Evolutionary conservation across 257 asterid genomes (phyloP), one percentile per base, ranked within the genome.

Genomic region (Capsicum chinense): DNA sequence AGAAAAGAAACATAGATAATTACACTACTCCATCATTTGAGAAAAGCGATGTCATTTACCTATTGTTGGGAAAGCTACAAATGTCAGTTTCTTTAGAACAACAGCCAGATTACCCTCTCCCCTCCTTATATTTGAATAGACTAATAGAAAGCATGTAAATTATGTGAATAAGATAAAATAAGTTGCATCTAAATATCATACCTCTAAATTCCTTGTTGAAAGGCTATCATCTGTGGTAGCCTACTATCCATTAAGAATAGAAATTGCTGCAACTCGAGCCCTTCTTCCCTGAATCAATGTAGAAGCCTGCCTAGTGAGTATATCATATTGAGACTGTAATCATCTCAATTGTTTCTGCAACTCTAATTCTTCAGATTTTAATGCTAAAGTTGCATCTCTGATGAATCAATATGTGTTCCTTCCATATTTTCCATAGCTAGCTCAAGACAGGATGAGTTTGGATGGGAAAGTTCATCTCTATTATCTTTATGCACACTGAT

Each of bases 211-310:
- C 90, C 97, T 90, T 7, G 98, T 95, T 42, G 98, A 92, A 81
- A 97, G 97, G 85, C 94, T 89, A 88, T 97, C 98, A 64, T 95
- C 98, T 52, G 92, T 85, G 78, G 95, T 86, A 54, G 94, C 85
- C 86, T 94, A 87, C 85, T 95, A 97, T 67, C 97, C 98, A 82
- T 90, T 97, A 83, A 97, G 97, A 26, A 89, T 82, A 84, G 99
- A 95, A 44, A 98, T 93, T 80, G 98, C 97, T 81, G 95, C 91
- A 85, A 97, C 94, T 74, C 99, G 94, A 82, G 98, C 95, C 84
- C 98, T 89, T 95, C 97, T 91, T 86, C 99, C 99, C 88, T 97
- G 98, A 87, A 93, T 93, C 85, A 97, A 90, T 84, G 97, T 80
- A 83, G 98, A 95, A 63, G 98, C 97, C 88, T 95, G 98, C 50